Evolutionary conservation across 345 rosid genomes (phyloP).

Genomic region (Excoecaria cochinchinensis): DNA sequence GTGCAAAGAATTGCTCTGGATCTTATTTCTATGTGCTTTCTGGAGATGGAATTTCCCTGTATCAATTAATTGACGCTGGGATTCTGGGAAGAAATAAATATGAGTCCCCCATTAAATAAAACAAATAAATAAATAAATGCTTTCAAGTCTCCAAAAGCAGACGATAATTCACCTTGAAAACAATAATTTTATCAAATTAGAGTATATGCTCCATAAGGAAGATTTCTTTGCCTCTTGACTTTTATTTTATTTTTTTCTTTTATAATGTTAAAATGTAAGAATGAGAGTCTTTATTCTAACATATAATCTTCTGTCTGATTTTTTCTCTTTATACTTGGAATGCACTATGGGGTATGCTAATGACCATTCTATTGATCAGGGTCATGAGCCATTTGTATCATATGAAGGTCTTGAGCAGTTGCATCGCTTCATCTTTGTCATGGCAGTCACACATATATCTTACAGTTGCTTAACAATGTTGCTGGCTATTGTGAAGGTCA

Average conservation of each 20-base stretch:
- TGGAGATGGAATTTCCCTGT: background rate
- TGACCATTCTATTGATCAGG: conserved; percentile 46
- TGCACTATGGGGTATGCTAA: background rate
- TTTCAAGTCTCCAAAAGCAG: background rate
- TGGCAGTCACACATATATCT: conserved; percentile 91
- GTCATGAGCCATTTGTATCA: conserved; percentile 85
- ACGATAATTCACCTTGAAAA: background rate
- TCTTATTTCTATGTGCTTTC: background rate
- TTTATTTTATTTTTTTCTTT: background rate
- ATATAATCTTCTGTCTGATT: background rate
- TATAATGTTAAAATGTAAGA: background rate
- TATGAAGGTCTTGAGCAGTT: conserved; percentile 87
- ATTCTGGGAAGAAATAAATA: background rate
- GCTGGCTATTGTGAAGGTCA: conserved; percentile 89
- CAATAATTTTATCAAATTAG: background rate
- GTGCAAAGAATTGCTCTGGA: background rate
- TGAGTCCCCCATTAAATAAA: background rate
- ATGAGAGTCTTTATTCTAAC: background rate
- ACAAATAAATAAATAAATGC: too few species aligned
- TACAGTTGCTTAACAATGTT: conserved; percentile 97
- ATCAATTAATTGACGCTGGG: background rate
- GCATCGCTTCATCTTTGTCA: conserved; percentile 96
- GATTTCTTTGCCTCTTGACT: background rate
- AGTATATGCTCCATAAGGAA: background rate
- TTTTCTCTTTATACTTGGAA: conserved; percentile 7